Evolutionary conservation across 169 alveolate species (phyloP).

Genomic region (Cryptosporidium andersoni): DNA sequence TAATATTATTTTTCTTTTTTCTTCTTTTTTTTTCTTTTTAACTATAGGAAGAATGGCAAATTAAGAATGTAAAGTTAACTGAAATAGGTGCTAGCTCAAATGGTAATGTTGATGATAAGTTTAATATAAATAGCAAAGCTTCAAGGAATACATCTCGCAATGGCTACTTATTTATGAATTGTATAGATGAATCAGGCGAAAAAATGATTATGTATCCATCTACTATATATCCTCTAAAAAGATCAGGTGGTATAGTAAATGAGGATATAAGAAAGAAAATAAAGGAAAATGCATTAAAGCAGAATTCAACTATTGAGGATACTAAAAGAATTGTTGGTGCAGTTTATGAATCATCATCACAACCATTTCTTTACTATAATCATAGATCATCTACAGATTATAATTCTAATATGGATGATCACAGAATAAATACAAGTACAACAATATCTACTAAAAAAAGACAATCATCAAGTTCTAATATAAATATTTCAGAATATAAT

Average conservation of each 20-base stretch:
- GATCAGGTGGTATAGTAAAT: constrained; percentile 18
- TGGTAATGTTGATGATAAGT: constrained; percentile 4
- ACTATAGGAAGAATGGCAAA: constrained; percentile 48
- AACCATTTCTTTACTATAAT: constrained; percentile 58
- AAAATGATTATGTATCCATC: constrained; percentile 67
- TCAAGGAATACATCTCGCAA: too few species aligned
- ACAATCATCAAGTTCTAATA: not conserved
- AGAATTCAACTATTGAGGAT: constrained; percentile 50
- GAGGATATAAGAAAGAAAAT: constrained; percentile 49
- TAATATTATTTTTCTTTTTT: not conserved
- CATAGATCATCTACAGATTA: not conserved
- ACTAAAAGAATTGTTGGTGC: constrained; percentile 64
- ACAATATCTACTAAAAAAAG: constrained; percentile 10
- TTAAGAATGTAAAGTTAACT: constrained; percentile 22
- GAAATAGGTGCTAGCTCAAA: constrained; percentile 16
- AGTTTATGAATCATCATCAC: constrained; percentile 47
- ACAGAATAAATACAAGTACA: not conserved
- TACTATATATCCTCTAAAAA: constrained; percentile 20
- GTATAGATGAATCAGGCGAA: not conserved
- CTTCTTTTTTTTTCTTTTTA: not conserved
- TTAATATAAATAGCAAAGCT: constrained; percentile 8
- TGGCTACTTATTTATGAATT: constrained; percentile 32
- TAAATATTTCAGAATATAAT: constrained; percentile 3
- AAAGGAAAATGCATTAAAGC: constrained; percentile 23
- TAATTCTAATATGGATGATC: constrained; percentile 23